Evolutionary conservation across 2,329 filamentous ascomycete genomes (phyloP).

Genomic region (Neophaeococcomyces aloes): DNA sequence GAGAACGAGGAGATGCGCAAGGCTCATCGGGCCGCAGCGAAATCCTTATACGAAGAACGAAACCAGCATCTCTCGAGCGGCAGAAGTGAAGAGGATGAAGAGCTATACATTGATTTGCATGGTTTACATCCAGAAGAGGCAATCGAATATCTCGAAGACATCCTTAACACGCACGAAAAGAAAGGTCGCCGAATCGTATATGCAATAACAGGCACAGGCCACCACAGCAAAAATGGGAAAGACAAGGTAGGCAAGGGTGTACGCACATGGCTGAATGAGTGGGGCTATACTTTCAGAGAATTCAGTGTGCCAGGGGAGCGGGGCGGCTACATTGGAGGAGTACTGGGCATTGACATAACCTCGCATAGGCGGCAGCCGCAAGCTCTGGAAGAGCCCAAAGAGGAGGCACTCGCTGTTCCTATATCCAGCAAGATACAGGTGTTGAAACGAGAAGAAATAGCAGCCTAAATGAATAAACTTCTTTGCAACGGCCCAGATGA

Average conservation of each 20-base stretch:
- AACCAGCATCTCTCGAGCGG: slow-evolving; percentile 54
- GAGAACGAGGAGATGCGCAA: slow-evolving; percentile 97
- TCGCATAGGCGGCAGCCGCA: slow-evolving; percentile 43
- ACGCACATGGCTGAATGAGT: slow-evolving; percentile 82
- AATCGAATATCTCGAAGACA: slow-evolving; percentile 81
- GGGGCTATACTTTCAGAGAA: slow-evolving; percentile 90
- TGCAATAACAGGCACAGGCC: slow-evolving; percentile 90
- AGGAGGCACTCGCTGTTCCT: slow-evolving; percentile 22
- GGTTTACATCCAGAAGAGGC: slow-evolving; percentile 98
- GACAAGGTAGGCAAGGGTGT: slow-evolving; percentile 96
- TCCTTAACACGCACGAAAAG: slow-evolving; percentile 69
- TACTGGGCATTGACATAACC: slow-evolving; percentile 53
- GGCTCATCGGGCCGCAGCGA: slow-evolving; percentile 86
- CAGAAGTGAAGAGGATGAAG: slow-evolving; percentile 43
- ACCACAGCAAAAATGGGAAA: slow-evolving; percentile 97
- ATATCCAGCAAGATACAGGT: slow-evolving; percentile 35
- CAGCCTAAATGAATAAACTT: slow-evolving; percentile 11
- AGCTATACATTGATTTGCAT: slow-evolving; percentile 91
- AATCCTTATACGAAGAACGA: slow-evolving; percentile 83
- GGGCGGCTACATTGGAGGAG: slow-evolving; percentile 60
- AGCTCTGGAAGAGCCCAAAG: slow-evolving; percentile 19
- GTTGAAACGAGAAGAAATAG: slow-evolving; percentile 35
- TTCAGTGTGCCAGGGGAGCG: slow-evolving; percentile 94
- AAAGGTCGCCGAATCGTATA: slow-evolving; percentile 67
- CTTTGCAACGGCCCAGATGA: too few relatives aligned